phyloP scores from a whole-genome alignment of 202 grass and related monocot species.

The Cymbopogon flexuosus region DNA sequence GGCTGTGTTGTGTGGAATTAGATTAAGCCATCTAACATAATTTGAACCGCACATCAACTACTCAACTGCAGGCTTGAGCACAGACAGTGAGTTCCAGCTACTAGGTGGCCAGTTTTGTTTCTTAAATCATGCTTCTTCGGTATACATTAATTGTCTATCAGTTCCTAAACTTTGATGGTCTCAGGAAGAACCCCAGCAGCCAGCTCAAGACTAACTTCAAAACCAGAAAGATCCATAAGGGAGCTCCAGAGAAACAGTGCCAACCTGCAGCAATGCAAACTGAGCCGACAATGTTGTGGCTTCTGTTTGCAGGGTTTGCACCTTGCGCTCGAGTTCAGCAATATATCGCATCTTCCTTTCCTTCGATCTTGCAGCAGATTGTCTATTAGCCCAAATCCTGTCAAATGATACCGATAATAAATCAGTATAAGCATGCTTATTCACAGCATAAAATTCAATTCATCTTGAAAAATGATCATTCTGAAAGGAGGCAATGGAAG shows the following conservation, averaged over 20 bases:
- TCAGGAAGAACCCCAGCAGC: neutral
- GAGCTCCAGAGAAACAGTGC: neutral
- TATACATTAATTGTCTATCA: neutral
- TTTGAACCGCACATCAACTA: neutral
- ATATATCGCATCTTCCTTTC: conserved; percentile 99
- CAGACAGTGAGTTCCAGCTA: neutral
- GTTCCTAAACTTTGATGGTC: conserved; percentile 10
- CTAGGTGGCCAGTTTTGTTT: neutral
- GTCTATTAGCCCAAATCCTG: conserved; percentile 99
- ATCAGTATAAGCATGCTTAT: conserved; percentile 22
- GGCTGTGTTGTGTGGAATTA: neutral
- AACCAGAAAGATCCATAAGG: neutral
- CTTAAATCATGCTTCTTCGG: neutral
- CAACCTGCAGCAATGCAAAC: conserved; percentile 77
- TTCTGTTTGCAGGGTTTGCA: conserved; percentile 92
- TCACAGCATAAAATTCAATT: neutral
- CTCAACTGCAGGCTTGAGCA: neutral
- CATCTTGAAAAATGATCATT: neutral
- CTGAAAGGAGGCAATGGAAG: neutral
- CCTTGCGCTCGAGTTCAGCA: conserved; percentile 85
- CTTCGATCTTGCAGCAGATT: conserved; percentile 97
- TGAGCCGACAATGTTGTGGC: conserved; percentile 89
- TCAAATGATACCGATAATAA: conserved; percentile 25
- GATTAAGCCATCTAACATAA: neutral
- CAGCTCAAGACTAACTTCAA: conserved; percentile 19